Evolutionary conservation across 2,329 filamentous ascomycete genomes (phyloP).

Genomic region (Triangularia setosa): DNA sequence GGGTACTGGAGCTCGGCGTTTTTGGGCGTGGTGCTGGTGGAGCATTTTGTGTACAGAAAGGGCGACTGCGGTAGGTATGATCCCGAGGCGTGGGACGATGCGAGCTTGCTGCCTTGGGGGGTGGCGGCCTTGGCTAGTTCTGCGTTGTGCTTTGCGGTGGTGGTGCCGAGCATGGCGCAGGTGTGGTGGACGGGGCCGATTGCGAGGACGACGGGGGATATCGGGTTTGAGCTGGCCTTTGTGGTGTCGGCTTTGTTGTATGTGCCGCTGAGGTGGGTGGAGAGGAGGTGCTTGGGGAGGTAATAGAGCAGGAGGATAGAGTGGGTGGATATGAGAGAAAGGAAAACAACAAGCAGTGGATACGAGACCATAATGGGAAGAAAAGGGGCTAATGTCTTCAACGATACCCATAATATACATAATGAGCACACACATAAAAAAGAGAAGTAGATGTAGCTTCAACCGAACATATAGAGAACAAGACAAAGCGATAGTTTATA

Average conservation of each 20-base stretch:
- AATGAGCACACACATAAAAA: background rate
- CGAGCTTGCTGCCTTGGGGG: slow-evolving; percentile 26
- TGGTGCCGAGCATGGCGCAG: slow-evolving; percentile 41
- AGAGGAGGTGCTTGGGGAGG: slow-evolving; percentile 25
- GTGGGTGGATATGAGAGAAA: background rate
- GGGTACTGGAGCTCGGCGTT: slow-evolving; percentile 45
- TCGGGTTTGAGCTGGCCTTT: slow-evolving; percentile 45
- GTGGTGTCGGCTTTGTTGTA: slow-evolving; percentile 39
- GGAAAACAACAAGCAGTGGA: background rate
- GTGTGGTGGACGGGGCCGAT: slow-evolving; percentile 43
- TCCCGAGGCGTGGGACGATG: slow-evolving; percentile 26
- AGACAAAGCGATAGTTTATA: background rate
- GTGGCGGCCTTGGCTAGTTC: slow-evolving; percentile 26
- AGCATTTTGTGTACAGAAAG: slow-evolving; percentile 28
- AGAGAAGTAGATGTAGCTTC: background rate
- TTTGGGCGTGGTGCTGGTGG: slow-evolving; percentile 35
- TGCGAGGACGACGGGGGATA: slow-evolving; percentile 40
- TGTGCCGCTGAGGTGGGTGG: slow-evolving; percentile 36
- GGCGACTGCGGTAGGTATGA: slow-evolving; percentile 23
- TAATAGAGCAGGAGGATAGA: slow-evolving; percentile 2
- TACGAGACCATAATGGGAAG: background rate
- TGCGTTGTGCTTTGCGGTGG: slow-evolving; percentile 25
- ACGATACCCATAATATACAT: background rate
- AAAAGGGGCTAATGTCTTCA: background rate
- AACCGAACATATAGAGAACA: background rate